Evolutionary conservation across 2,329 filamentous ascomycete genomes (phyloP).

Genomic region (Aspergillus brunneoviolaceus): DNA sequence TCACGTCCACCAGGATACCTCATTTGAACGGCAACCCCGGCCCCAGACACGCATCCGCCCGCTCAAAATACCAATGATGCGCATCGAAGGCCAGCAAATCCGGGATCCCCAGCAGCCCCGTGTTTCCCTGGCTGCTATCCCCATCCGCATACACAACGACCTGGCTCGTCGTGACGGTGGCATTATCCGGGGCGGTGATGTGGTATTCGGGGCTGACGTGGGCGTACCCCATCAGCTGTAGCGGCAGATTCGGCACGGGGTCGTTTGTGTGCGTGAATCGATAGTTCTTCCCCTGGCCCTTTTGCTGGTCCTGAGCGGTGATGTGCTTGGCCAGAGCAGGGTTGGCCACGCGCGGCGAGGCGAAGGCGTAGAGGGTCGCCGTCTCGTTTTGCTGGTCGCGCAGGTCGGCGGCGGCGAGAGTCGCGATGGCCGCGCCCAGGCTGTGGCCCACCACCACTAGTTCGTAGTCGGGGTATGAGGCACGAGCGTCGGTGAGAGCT

Average conservation of each 20-base stretch:
- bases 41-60: slow-evolving; percentile 21
- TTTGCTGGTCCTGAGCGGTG: slow-evolving; percentile 33
- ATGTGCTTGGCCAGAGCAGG: slow-evolving; percentile 55
- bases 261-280: slow-evolving; percentile 68
- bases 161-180: slow-evolving; percentile 20
- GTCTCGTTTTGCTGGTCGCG: slow-evolving; percentile 48
- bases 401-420: slow-evolving; percentile 59
- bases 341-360: slow-evolving; percentile 66
- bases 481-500: slow-evolving; percentile 29
- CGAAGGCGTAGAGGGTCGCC: slow-evolving; percentile 65
- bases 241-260: slow-evolving; percentile 67
- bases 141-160: slow-evolving; percentile 24
- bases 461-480: slow-evolving; percentile 34
- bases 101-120: slow-evolving; percentile 20
- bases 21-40: neutral
- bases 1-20: neutral
- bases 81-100: slow-evolving; percentile 16
- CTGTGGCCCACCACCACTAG: slow-evolving; percentile 61
- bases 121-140: slow-evolving; percentile 27
- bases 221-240: slow-evolving; percentile 59
- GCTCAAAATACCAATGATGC: slow-evolving; percentile 29
- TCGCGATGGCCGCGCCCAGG: slow-evolving; percentile 65
- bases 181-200: slow-evolving; percentile 41
- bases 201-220: slow-evolving; percentile 72
- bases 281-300: slow-evolving; percentile 56